These are phyloP conservation scores for Neurospora tetrasperma DNA, from an alignment of 495 filamentous ascomycete species.

Conservation along the genomic window DNA sequence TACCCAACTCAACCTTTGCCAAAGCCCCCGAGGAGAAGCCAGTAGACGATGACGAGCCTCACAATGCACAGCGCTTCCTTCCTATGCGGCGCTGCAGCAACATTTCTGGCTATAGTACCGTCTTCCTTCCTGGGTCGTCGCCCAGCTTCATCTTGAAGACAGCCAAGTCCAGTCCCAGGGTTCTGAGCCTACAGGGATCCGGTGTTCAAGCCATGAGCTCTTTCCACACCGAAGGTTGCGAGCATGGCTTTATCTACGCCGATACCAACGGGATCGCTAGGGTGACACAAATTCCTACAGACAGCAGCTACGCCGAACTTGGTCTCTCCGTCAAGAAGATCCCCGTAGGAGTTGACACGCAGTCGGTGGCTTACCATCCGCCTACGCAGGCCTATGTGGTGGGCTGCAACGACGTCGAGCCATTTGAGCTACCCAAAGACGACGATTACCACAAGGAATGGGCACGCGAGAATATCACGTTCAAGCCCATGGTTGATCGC, in stretches of 20 bases:
- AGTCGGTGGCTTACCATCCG: conserved; percentile 63
- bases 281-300: conserved; percentile 54
- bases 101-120: conserved; percentile 61
- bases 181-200: conserved; percentile 57
- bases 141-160: conserved; percentile 73
- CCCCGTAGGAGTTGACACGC: conserved; percentile 59
- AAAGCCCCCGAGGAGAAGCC: conserved; percentile 34
- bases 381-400: conserved; percentile 66
- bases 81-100: conserved; percentile 55
- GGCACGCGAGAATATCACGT: conserved; percentile 51
- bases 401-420: conserved; percentile 51
- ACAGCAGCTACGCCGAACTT: conserved; percentile 55
- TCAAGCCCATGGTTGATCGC: conserved; percentile 58
- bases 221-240: conserved; percentile 64
- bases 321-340: conserved; percentile 61
- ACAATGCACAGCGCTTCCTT: conserved; percentile 17
- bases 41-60: conserved; percentile 28
- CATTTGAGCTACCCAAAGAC: conserved; percentile 74
- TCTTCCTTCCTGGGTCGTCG: conserved; percentile 70
- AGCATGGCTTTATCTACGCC: conserved; percentile 71
- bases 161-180: conserved; percentile 58
- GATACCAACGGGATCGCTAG: conserved; percentile 55
- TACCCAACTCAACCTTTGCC: conserved; percentile 52
- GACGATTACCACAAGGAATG: conserved; percentile 76
- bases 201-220: conserved; percentile 55